Evolutionary conservation across 164 flowering plant species (phyloP).

Genomic region (Vitis labrusca): DNA sequence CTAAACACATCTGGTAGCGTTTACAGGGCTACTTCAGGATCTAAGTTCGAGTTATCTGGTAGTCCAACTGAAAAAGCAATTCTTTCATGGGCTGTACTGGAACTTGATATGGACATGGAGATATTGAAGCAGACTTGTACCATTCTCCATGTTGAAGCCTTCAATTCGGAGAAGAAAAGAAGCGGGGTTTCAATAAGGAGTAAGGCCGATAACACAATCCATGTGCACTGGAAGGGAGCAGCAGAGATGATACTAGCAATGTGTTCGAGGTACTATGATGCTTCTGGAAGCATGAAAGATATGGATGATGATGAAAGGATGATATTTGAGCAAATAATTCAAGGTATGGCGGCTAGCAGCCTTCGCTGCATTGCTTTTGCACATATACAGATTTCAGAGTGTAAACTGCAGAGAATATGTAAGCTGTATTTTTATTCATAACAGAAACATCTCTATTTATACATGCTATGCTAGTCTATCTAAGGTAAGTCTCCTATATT

Average conservation of each 20-base stretch:
- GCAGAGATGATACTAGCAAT: too few relatives aligned
- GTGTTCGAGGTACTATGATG: too few relatives aligned
- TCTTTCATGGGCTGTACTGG: neutral
- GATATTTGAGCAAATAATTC: conserved; percentile 9
- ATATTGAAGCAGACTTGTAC: neutral
- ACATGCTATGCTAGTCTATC: too few relatives aligned
- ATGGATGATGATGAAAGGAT: conserved; percentile 3
- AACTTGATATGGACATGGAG: neutral
- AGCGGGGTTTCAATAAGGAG: too few relatives aligned
- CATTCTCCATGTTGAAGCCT: neutral
- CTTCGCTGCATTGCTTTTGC: conserved; percentile 17
- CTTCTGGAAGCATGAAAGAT: too few relatives aligned
- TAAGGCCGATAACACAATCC: too few relatives aligned
- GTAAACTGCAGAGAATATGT: too few relatives aligned
- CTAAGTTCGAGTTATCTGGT: neutral
- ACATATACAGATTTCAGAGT: conserved; percentile 7
- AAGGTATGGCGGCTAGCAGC: conserved; percentile 15
- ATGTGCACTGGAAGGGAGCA: too few relatives aligned
- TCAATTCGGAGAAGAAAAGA: too few relatives aligned
- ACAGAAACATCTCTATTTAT: too few relatives aligned
- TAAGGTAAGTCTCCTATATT: too few relatives aligned
- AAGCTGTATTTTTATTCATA: too few relatives aligned
- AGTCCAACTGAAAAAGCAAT: neutral
- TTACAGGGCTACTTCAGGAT: neutral
- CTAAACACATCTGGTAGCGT: neutral